Evolutionary conservation across 164 flowering plant genomes (phyloP), one percentile per base, ranked within the genome.

Genomic region (Nelumbo lutea): DNA sequence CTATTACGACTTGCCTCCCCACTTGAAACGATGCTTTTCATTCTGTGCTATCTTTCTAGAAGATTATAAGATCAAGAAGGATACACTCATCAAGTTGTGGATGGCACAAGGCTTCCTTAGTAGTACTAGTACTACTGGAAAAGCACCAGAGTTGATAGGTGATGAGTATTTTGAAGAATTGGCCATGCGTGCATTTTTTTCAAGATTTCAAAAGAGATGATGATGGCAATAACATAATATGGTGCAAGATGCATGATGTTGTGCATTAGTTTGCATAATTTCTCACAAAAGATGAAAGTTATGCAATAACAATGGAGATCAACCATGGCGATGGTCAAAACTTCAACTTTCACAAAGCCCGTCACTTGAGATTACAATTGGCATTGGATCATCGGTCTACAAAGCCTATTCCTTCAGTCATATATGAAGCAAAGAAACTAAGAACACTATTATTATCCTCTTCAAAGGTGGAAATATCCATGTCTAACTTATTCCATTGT

Each of bases 1-100:
- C 59, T 73, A 70, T 51, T 14, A 66, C 9, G 45, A 73, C 13
- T 69, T 77, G 9, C 55, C 69, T 80, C n/a, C 67, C 5, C 14
- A 75, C 43, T 66, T 75, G 45, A 80, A 73, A 51, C 68, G 10
- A 10, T 80, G 83, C 47, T 76, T 80, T 63, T 62, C 60, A 38
- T 80, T 44, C 27, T 78, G 79, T 14, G 76, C 79, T 10, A 11
- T 80, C 13, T 75, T 70, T 52, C 79, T 79, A 0, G 69, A 67
- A 46, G 73, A 56, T n/a, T 41, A 69, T 48, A 48, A 13, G 0
- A 73, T 73, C 40, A 39, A 44, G 1, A 73, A 69, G 62, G 69
- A 69, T 0, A 46, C 56, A 2, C 14, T 80, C 14, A 70, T 78
- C 51, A 69, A 62, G 27, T 13, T 68, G 9, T 74, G 77, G 80